A percentile compares a stretch with the other conserved stretches of the same genome.
phyloP scores from a whole-genome alignment of 2,329 filamentous ascomycete species.

The Nemania sp. region DNA sequence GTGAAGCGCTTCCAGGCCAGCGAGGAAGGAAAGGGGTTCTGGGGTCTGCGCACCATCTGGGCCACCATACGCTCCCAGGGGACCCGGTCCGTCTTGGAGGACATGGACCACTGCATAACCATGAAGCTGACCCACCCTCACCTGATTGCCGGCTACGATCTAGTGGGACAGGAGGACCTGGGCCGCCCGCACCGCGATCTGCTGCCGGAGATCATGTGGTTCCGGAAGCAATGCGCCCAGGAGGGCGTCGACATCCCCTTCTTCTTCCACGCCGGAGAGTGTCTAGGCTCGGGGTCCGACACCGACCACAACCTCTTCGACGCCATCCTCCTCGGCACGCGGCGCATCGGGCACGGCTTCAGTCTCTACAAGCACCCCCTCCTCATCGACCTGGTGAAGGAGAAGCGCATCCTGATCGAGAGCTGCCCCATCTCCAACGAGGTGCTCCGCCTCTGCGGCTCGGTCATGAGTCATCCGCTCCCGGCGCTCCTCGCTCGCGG shows the following conservation, averaged over 20 bases:
- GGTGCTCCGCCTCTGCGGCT: constrained; percentile 76
- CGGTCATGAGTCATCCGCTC: constrained; percentile 77
- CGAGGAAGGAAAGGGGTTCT: constrained; percentile 74
- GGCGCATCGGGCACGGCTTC: constrained; percentile 88
- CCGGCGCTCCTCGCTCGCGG: constrained; percentile 84
- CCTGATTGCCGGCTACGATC: constrained; percentile 83
- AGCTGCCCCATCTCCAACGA: constrained; percentile 92
- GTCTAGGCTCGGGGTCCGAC: constrained; percentile 74
- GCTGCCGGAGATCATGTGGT: constrained; percentile 89
- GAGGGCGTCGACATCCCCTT: constrained; percentile 85
- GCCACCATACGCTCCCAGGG: constrained; percentile 69
- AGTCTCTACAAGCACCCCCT: constrained; percentile 90
- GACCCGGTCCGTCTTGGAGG: constrained; percentile 70
- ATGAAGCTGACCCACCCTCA: constrained; percentile 80
- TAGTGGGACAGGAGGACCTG: constrained; percentile 85
- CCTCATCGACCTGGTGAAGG: constrained; percentile 84
- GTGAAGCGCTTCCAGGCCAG: constrained; percentile 74
- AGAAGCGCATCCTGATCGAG: constrained; percentile 86
- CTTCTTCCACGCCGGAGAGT: constrained; percentile 95
- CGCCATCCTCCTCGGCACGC: constrained; percentile 81
- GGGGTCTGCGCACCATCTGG: constrained; percentile 86
- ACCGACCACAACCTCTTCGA: constrained; percentile 86
- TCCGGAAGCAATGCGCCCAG: constrained; percentile 80
- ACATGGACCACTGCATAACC: constrained; percentile 86
- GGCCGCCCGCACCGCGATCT: constrained; percentile 77